Conservation (phyloP, 2,329 filamentous ascomycete species). For the Fusarium coicis region DNA sequence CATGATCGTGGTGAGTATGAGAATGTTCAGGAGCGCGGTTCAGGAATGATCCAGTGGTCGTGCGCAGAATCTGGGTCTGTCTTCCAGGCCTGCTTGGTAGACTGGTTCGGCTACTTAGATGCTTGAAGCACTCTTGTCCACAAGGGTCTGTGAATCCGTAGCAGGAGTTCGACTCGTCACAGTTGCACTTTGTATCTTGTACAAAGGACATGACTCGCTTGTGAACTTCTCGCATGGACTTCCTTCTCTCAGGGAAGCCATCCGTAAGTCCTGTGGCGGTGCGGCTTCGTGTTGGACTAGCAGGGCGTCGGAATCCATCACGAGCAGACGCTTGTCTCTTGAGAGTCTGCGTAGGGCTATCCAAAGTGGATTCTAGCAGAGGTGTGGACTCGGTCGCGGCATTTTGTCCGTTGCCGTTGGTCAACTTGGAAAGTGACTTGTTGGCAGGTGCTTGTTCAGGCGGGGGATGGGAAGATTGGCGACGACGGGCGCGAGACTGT, state of each 20-base stretch:
- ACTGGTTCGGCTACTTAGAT: constrained; percentile 56
- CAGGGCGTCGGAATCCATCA: constrained; percentile 47
- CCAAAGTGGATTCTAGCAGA: constrained; percentile 52
- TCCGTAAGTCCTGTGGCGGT: constrained; percentile 44
- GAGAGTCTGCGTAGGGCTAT: constrained; percentile 40
- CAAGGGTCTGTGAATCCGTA: constrained; percentile 74
- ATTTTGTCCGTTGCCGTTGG: constrained; percentile 37
- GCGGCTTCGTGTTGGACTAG: constrained; percentile 43
- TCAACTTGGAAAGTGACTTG: constrained; percentile 30
- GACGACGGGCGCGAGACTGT: constrained; percentile 48
- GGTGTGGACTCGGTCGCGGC: constrained; percentile 60
- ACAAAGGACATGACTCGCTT: constrained; percentile 72
- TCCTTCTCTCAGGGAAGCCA: constrained; percentile 54
- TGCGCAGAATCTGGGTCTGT: constrained; percentile 53
- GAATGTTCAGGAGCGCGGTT: constrained; percentile 45
- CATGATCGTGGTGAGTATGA: constrained; percentile 36
- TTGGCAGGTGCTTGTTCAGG: constrained; percentile 38
- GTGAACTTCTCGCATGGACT: constrained; percentile 65
- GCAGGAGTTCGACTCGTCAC: constrained; percentile 69
- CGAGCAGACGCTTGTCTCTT: constrained; percentile 46
- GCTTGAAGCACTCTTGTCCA: constrained; percentile 73
- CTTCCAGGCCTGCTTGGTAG: constrained; percentile 45
- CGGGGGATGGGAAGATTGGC: constrained; percentile 43
- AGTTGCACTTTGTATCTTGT: constrained; percentile 71
- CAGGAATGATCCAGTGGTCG: constrained; percentile 52